Conservation (phyloP, 805 yeast genomes). For the Clavispora vitiphila region DNA sequence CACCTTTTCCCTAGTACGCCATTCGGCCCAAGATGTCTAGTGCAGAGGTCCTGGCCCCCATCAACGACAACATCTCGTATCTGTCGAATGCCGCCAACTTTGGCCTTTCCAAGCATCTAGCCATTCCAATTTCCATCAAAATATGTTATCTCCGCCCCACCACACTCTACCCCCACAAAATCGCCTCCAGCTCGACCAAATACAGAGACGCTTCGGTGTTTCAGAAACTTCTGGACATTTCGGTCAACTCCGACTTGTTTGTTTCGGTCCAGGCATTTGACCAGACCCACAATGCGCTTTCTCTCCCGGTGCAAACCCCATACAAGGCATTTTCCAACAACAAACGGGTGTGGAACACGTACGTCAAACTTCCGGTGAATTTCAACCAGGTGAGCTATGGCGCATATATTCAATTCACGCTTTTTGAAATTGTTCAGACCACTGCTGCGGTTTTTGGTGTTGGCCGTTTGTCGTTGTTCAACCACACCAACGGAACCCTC, state of each 20-base stretch:
- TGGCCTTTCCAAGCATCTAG: conserved; percentile 36
- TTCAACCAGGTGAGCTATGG: conserved; percentile 66
- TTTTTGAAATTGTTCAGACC: conserved; percentile 67
- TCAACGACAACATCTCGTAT: not conserved
- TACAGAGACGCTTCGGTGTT: conserved; percentile 32
- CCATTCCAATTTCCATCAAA: conserved; percentile 29
- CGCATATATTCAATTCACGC: conserved; percentile 52
- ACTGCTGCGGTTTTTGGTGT: conserved; percentile 52
- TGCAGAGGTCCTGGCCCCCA: not conserved
- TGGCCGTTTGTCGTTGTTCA: conserved; percentile 57
- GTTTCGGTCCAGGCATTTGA: conserved; percentile 28
- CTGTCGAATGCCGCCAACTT: conserved; percentile 26
- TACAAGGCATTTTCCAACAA: conserved; percentile 29
- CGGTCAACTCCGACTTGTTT: conserved; percentile 31
- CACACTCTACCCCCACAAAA: conserved; percentile 4
- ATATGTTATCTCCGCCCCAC: conserved; percentile 26
- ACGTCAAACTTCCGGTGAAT: conserved; percentile 67
- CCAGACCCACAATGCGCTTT: conserved; percentile 25
- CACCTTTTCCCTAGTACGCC: too few relatives aligned
- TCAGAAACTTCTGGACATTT: conserved; percentile 27
- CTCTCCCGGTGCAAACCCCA: conserved; percentile 31
- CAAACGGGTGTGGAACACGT: conserved; percentile 60
- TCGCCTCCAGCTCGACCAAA: conserved; percentile 24
- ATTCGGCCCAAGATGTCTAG: not conserved
- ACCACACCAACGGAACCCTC: conserved; percentile 47